phyloP scores from a whole-genome alignment of 179 eudicot species.

The Actinidia arguta region DNA sequence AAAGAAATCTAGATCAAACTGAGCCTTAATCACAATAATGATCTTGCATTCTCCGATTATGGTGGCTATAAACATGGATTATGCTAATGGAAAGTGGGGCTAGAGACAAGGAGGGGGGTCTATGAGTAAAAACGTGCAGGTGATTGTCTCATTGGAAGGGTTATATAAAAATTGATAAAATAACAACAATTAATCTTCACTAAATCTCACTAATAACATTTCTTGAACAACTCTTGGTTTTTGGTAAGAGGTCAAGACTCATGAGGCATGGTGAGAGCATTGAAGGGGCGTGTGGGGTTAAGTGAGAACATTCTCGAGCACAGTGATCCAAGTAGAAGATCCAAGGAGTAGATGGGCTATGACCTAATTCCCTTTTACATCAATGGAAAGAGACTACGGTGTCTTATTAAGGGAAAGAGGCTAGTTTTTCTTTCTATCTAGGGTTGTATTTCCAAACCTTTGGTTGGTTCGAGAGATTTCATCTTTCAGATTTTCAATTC shows the following conservation, averaged over 20 bases:
- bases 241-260: background rate
- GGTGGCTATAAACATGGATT: too few relatives aligned
- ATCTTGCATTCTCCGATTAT: too few relatives aligned
- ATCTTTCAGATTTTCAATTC: too few relatives aligned
- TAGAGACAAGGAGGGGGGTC: slow-evolving; percentile 19
- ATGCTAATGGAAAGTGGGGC: too few relatives aligned
- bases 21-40: too few relatives aligned
- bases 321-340: slow-evolving; percentile 33
- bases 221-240: background rate
- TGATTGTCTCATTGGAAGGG: slow-evolving; percentile 6
- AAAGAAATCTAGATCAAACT: too few relatives aligned
- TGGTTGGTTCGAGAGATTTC: too few relatives aligned
- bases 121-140: slow-evolving; percentile 12
- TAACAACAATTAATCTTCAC: background rate
- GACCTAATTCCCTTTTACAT: slow-evolving; percentile 43
- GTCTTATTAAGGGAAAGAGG: background rate
- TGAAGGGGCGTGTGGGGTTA: background rate
- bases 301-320: slow-evolving; percentile 35
- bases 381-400: slow-evolving; percentile 14
- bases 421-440: background rate
- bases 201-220: background rate
- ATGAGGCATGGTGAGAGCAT: background rate
- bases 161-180: background rate
- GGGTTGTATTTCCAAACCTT: too few relatives aligned
- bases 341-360: slow-evolving; percentile 44